Evolutionary conservation across 352 stramenopile species (phyloP), one percentile per base, ranked within the genome.

Genomic region (Thraustochytrium sp.): DNA sequence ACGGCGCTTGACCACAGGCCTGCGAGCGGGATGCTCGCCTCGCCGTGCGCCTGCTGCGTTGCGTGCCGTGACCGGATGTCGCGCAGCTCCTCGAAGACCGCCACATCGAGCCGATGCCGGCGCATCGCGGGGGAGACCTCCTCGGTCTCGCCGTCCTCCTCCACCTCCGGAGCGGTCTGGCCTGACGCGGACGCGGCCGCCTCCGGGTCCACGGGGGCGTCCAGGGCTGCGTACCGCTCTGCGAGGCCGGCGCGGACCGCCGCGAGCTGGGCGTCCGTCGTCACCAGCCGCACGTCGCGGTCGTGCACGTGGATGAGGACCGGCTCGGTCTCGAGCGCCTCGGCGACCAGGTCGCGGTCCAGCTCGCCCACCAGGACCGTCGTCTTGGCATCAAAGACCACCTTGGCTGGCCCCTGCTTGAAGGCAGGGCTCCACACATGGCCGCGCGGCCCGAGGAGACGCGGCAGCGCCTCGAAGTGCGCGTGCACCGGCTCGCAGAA

Each of bases 261-360:
- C 51, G n/a, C 29, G 88, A 38, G 90, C 54, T 1, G 86, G 82
- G 53, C 89, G 4, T 37, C 9, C 11, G 65, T 84, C 26, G 62
- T 76, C 16, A 68, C 54, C 40, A 92, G 85, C 37, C 87, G 75
- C 1, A 92, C 84, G 65, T 94, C 91, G 72, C 91, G 90, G 68
- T 94, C 91, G 46, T 91, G 90, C 34, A 94, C 54, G 74, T 92
- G 89, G 8, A 94, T 76, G 0, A 78, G 65, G 13, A 94, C 54
- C 1, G 84, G 21, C 0, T 82, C 76, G 29, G 85, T 86, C 23
- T 89, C 82, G n/a, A 94, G 82, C 9, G 85, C 86, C 54, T 94
- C 89, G 5, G 89, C 68, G 2, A 94, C 85, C 53, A 89, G 86
- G 0, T 80, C 42, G 3, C 82, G 44, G 3, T 90, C 56, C 46